Percentiles rank a stretch among this genome's conserved stretches.
These are phyloP conservation scores for Apophysomyces ossiformis DNA, from an alignment of 371 early-diverging fungal species.

Conservation along the genomic window DNA sequence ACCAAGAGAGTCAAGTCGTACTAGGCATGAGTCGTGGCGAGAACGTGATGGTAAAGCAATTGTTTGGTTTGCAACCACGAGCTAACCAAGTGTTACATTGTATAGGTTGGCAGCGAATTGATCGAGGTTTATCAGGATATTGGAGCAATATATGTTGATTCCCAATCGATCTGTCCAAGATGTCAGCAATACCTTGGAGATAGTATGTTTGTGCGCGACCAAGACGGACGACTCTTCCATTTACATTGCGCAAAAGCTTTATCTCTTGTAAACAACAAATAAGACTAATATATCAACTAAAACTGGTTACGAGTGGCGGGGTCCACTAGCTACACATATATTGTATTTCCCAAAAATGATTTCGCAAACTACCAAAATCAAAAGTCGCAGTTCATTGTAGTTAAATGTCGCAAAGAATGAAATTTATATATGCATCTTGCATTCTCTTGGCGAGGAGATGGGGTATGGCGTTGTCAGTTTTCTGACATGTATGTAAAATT, in stretches of 20 bases:
- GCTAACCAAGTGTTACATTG: neutral
- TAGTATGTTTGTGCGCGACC: constrained; percentile 55
- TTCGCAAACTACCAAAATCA: no score
- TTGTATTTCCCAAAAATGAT: no score
- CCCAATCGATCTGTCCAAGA: constrained; percentile 49
- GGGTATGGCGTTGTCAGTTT: no score
- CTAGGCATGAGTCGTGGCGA: constrained; percentile 65
- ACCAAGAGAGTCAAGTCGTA: constrained; percentile 60
- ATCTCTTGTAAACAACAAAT: constrained; percentile 22
- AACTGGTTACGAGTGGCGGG: constrained; percentile 6
- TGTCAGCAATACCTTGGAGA: constrained; percentile 57
- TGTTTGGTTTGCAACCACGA: neutral
- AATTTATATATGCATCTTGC: no score
- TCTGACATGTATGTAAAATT: no score
- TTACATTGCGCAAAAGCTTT: constrained; percentile 54
- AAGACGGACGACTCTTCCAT: constrained; percentile 56
- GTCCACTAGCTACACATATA: neutral
- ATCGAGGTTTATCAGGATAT: constrained; percentile 51
- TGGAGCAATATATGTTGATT: constrained; percentile 51
- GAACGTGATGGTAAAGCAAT: constrained; percentile 56
- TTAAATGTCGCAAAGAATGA: no score
- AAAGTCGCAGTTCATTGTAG: no score
- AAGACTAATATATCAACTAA: neutral
- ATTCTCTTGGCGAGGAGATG: no score
- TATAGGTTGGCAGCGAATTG: constrained; percentile 47